Evolutionary conservation across 176 grass and related monocot species (phyloP).

Genomic region (Musa itinerans): DNA sequence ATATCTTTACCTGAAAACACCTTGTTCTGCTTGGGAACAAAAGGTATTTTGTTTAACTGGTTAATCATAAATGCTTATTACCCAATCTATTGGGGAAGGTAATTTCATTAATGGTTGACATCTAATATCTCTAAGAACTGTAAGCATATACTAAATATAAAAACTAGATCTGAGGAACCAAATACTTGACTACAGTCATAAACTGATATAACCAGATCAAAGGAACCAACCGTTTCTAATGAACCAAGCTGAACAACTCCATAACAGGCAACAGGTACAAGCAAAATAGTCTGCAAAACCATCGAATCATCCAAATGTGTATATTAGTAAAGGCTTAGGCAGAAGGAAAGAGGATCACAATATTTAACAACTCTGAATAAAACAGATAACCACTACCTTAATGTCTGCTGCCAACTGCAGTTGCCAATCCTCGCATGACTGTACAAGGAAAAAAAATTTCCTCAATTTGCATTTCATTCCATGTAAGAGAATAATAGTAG

Average conservation of each 20-base stretch:
- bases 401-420: slow-evolving; percentile 59
- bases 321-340: slow-evolving; percentile 13
- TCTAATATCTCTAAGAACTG: neutral
- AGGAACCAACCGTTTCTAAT: slow-evolving; percentile 40
- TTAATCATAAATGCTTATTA: too few relatives aligned
- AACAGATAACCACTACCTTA: slow-evolving; percentile 34
- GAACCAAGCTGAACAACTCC: slow-evolving; percentile 68
- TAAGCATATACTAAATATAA: neutral
- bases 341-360: neutral
- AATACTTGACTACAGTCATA: neutral
- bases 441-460: slow-evolving; percentile 22
- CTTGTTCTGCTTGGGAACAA: too few relatives aligned
- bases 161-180: neutral
- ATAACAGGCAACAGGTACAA: slow-evolving; percentile 43
- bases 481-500: slow-evolving; percentile 8
- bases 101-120: too few relatives aligned
- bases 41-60: too few relatives aligned
- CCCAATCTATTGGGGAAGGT: too few relatives aligned
- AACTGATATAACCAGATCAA: neutral
- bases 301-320: slow-evolving; percentile 13
- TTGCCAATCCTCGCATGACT: slow-evolving; percentile 44
- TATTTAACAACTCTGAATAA: slow-evolving; percentile 6
- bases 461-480: slow-evolving; percentile 20
- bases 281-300: slow-evolving; percentile 51
- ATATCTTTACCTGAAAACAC: too few relatives aligned